A percentile compares a stretch with the other conserved stretches of the same genome.
phyloP scores from a whole-genome alignment of 345 rosid genomes.

The Eutrema yunnanense region DNA sequence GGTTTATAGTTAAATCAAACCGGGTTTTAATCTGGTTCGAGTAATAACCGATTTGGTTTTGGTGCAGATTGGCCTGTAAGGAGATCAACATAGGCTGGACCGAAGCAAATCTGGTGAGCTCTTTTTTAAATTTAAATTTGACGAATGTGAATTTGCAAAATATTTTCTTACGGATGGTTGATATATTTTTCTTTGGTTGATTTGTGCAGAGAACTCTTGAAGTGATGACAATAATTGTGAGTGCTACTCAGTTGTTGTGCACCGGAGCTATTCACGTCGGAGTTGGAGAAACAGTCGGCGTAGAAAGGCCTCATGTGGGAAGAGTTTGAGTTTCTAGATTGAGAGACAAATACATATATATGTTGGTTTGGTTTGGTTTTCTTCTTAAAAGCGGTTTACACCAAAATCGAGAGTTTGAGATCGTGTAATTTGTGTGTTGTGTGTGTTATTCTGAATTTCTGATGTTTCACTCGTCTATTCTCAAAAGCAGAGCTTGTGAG shows the following conservation, averaged over 20 bases:
- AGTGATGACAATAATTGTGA: constrained; percentile 59
- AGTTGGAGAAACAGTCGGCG: constrained; percentile 29
- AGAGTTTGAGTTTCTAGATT: constrained; percentile 31
- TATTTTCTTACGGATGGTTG: background rate
- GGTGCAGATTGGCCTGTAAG: constrained; percentile 76
- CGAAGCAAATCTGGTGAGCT: constrained; percentile 60
- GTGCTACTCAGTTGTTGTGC: constrained; percentile 62
- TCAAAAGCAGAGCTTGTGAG: too few species aligned
- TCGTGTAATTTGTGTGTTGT: constrained; percentile 12
- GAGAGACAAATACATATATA: background rate
- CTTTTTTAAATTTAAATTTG: background rate
- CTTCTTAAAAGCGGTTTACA: background rate
- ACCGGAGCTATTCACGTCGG: constrained; percentile 56
- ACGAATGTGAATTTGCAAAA: background rate
- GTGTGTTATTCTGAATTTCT: background rate
- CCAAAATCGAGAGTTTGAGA: background rate
- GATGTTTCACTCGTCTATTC: background rate
- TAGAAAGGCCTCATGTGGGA: constrained; percentile 6
- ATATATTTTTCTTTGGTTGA: background rate
- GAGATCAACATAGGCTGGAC: constrained; percentile 80
- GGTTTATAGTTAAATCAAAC: background rate
- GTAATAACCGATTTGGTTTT: background rate
- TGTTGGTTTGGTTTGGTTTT: constrained; percentile 7
- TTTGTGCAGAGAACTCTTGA: constrained; percentile 66
- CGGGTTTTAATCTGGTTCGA: background rate